These are phyloP conservation scores for Arabidopsis arenosa DNA, from an alignment of 345 rosid species.

Conservation along the genomic window DNA sequence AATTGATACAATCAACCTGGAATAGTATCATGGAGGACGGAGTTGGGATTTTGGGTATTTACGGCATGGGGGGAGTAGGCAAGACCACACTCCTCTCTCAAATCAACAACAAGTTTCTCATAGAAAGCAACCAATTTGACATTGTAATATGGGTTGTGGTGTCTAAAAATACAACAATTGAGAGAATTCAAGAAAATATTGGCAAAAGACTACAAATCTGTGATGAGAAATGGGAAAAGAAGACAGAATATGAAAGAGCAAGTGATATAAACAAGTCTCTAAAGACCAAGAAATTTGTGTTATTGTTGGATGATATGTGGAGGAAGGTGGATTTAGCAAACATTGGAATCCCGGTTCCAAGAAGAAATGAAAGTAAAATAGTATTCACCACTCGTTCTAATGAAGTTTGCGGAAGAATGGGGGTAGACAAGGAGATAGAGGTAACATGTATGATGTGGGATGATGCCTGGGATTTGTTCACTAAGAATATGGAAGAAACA, in stretches of 20 bases:
- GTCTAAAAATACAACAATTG: background rate
- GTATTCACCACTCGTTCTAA: background rate
- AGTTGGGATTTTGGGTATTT: background rate
- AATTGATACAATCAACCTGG: background rate
- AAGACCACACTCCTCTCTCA: background rate
- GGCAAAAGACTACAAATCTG: too few relatives aligned
- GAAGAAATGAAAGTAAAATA: background rate
- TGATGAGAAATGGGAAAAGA: too few relatives aligned
- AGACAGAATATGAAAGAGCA: background rate
- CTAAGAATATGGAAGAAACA: background rate
- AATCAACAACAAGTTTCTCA: background rate
- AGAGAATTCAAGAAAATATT: too few relatives aligned
- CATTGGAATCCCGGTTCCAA: too few relatives aligned
- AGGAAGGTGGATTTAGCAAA: background rate
- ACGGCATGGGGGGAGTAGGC: conserved; percentile 5
- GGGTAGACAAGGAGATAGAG: background rate
- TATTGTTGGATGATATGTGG: conserved; percentile 3
- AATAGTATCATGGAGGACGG: background rate
- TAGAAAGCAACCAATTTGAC: background rate
- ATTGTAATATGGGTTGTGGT: background rate
- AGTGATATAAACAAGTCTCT: background rate
- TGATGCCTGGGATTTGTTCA: background rate
- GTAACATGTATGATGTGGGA: too few relatives aligned
- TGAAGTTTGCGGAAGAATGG: background rate
- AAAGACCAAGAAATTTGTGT: background rate